These are phyloP conservation scores for Colletotrichum lini DNA, from an alignment of 2,329 filamentous ascomycete genomes.

Conservation along the genomic window DNA sequence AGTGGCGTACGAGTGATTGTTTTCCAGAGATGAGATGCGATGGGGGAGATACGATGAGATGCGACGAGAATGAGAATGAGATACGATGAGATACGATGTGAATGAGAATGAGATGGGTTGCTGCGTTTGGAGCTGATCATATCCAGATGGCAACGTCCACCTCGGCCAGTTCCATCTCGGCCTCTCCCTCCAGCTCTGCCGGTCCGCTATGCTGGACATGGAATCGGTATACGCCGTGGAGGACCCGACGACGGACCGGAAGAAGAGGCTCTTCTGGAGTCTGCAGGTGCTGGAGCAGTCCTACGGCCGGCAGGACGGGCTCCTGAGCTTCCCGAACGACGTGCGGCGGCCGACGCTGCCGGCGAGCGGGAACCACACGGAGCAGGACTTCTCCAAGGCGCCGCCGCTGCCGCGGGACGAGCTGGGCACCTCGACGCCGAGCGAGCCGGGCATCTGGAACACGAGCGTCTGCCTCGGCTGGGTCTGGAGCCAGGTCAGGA, in stretches of 20 bases:
- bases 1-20: background rate
- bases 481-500: conserved; percentile 64
- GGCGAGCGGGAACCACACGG: conserved; percentile 44
- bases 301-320: conserved; percentile 62
- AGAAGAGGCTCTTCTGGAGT: conserved; percentile 67
- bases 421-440: conserved; percentile 56
- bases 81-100: too few species aligned
- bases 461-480: conserved; percentile 63
- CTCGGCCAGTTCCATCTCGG: conserved; percentile 66
- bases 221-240: conserved; percentile 55
- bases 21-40: background rate
- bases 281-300: conserved; percentile 64
- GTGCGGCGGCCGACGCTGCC: conserved; percentile 56
- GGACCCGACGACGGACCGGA: conserved; percentile 57
- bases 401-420: conserved; percentile 62
- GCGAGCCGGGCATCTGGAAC: conserved; percentile 65
- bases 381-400: conserved; percentile 49
- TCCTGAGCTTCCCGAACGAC: conserved; percentile 58
- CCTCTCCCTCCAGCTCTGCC: conserved; percentile 64
- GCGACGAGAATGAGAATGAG: background rate
- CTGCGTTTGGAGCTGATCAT: conserved; percentile 22
- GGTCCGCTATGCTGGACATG: conserved; percentile 64
- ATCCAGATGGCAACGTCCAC: conserved; percentile 61
- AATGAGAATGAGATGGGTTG: background rate
- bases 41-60: background rate